phyloP scores from a whole-genome alignment of 1,284 basidiomycete genomes.

The Wolfiporia cocos region DNA sequence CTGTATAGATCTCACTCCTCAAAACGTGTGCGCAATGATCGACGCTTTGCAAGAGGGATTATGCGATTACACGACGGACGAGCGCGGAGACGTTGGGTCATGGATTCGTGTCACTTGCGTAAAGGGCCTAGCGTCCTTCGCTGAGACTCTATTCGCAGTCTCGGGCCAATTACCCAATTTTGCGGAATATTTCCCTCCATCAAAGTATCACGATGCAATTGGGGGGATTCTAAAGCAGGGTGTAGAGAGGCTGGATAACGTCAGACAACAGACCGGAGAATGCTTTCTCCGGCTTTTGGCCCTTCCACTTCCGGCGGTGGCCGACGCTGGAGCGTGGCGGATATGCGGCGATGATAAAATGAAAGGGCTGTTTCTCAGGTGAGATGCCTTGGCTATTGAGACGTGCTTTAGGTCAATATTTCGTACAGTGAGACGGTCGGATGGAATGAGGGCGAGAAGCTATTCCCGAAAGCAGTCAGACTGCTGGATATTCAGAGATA shows the following conservation, averaged over 20 bases:
- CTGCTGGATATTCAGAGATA: slow-evolving; percentile 62
- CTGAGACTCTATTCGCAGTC: slow-evolving; percentile 39
- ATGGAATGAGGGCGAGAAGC: slow-evolving; percentile 67
- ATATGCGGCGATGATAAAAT: slow-evolving; percentile 42
- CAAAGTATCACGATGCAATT: slow-evolving; percentile 51
- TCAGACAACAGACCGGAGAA: slow-evolving; percentile 74
- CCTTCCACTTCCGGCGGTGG: slow-evolving; percentile 36
- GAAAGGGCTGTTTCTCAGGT: slow-evolving; percentile 51
- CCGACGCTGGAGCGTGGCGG: slow-evolving; percentile 38
- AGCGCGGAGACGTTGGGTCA: slow-evolving; percentile 95
- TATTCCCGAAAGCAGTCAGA: slow-evolving; percentile 67
- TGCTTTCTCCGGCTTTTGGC: slow-evolving; percentile 48
- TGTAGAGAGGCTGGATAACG: slow-evolving; percentile 87
- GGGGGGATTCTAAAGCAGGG: slow-evolving; percentile 82
- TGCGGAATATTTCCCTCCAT: slow-evolving; percentile 51
- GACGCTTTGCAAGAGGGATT: slow-evolving; percentile 61
- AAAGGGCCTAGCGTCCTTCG: slow-evolving; percentile 48
- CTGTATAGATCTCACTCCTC: slow-evolving; percentile 41
- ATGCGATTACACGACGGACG: slow-evolving; percentile 88
- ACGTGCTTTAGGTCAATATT: too few species aligned
- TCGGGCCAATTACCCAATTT: slow-evolving; percentile 38
- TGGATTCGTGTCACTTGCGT: slow-evolving; percentile 87
- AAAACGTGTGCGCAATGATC: slow-evolving; percentile 37
- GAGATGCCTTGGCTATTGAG: too few species aligned
- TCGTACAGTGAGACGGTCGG: slow-evolving; percentile 31